Percentiles rank a stretch among this genome's conserved stretches.
Conservation (phyloP, 2,329 filamentous ascomycete species). For the Podosphaera leucotricha region DNA sequence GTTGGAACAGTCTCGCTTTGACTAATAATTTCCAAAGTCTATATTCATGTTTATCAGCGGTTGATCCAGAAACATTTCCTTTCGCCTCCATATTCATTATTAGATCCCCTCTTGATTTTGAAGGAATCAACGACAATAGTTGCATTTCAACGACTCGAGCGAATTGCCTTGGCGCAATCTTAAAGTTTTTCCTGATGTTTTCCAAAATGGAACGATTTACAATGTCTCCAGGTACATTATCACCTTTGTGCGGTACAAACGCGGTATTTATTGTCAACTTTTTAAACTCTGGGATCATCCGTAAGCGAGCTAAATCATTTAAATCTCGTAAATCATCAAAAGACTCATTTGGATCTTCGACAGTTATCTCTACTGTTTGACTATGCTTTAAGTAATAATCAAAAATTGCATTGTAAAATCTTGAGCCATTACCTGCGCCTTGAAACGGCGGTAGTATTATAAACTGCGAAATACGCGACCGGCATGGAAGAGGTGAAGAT, state of each 20-base stretch:
- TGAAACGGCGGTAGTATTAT: conserved; percentile 77
- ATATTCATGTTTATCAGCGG: conserved; percentile 36
- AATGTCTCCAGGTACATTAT: conserved; percentile 27
- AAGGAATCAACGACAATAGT: conserved; percentile 35
- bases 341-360: conserved; percentile 79
- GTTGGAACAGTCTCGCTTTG: conserved; percentile 55
- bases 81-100: conserved; percentile 19
- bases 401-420: conserved; percentile 62
- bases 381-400: conserved; percentile 38
- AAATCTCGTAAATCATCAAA: conserved; percentile 63
- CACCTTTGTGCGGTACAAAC: conserved; percentile 25
- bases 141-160: conserved; percentile 54
- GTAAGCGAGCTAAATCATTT: conserved; percentile 44
- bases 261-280: conserved; percentile 29
- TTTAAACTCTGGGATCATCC: conserved; percentile 31
- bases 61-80: conserved; percentile 17
- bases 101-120: conserved; percentile 28
- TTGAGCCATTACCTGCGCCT: conserved; percentile 40
- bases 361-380: conserved; percentile 60
- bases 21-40: conserved; percentile 49
- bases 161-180: conserved; percentile 60
- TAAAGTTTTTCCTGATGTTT: conserved; percentile 32
- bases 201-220: conserved; percentile 33
- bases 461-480: conserved; percentile 81
- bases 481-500: conserved; percentile 42